A percentile compares a stretch with the other conserved stretches of the same genome.
Evolutionary conservation across 306 rosid genomes (phyloP).

Genomic region (Prunus campanulata): DNA sequence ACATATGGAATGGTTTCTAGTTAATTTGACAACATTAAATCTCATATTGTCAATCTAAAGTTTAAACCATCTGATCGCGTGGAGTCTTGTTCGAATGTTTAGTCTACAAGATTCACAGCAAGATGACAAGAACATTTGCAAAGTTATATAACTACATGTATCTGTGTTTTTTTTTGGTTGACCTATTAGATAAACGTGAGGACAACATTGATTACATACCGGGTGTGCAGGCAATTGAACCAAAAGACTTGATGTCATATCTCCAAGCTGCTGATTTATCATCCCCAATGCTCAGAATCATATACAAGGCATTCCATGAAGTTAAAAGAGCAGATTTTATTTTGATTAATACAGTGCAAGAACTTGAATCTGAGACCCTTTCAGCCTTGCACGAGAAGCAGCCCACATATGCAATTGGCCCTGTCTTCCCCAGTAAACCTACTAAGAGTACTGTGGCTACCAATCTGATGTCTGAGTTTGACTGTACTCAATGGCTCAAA

Average conservation of each 20-base stretch:
- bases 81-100: too few relatives aligned
- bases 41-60: too few relatives aligned
- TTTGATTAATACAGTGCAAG: slow-evolving; percentile 25
- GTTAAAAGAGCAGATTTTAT: slow-evolving; percentile 26
- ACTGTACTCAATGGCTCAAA: slow-evolving; percentile 27
- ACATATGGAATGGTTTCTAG: neutral
- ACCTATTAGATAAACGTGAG: slow-evolving; percentile 21
- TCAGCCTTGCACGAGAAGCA: slow-evolving; percentile 31
- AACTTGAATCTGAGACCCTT: slow-evolving; percentile 29
- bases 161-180: neutral
- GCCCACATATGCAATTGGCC: slow-evolving; percentile 32
- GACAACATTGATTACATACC: slow-evolving; percentile 35
- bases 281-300: neutral
- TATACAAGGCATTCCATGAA: slow-evolving; percentile 21
- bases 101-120: too few relatives aligned
- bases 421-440: slow-evolving; percentile 6
- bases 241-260: slow-evolving; percentile 24
- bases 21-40: too few relatives aligned
- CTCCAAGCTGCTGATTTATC: slow-evolving; percentile 4
- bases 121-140: too few relatives aligned
- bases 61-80: too few relatives aligned
- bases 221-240: slow-evolving; percentile 25
- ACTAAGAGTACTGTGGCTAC: slow-evolving; percentile 22
- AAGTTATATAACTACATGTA: too few relatives aligned
- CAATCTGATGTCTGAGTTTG: slow-evolving; percentile 15